These are phyloP conservation scores for Hanseniaspora gamundiae DNA, from an alignment of 1,139 yeast species.

Conservation along the genomic window DNA sequence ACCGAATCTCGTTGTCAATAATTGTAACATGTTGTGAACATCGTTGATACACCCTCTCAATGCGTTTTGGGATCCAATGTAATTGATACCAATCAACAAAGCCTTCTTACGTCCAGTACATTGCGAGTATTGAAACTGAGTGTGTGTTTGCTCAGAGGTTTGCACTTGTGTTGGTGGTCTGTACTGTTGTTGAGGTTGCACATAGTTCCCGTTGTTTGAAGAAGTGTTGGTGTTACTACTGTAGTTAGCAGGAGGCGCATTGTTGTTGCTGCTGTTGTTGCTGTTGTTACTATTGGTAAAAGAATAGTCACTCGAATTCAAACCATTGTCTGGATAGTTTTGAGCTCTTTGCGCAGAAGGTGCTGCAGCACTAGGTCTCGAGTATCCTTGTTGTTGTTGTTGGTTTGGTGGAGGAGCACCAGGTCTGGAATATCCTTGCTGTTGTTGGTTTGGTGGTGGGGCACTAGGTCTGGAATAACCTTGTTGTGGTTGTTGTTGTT, in stretches of 20 bases:
- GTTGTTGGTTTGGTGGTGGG: slow-evolving; percentile 1
- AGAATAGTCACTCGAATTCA: slow-evolving; percentile 4
- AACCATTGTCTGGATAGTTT: slow-evolving; percentile 4
- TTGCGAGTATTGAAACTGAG: slow-evolving; percentile 52
- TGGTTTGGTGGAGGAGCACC: slow-evolving; percentile 7
- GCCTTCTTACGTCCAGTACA: slow-evolving; percentile 76
- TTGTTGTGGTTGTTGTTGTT: slow-evolving; percentile 16
- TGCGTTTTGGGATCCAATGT: slow-evolving; percentile 58
- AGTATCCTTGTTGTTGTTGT: slow-evolving; percentile 11
- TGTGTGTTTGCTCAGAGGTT: slow-evolving; percentile 12
- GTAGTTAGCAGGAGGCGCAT: slow-evolving; percentile 10
- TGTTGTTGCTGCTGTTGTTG: slow-evolving; percentile 9
- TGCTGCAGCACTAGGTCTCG: slow-evolving; percentile 16
- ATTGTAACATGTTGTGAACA: slow-evolving; percentile 49
- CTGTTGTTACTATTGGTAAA: slow-evolving; percentile 6
- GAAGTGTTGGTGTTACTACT: slow-evolving; percentile 6
- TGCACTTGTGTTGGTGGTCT: slow-evolving; percentile 11
- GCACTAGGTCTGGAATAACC: slow-evolving; percentile 14
- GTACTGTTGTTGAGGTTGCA: slow-evolving; percentile 8
- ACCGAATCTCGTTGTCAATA: slow-evolving; percentile 47
- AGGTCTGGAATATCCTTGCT: neutral
- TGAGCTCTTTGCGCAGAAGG: slow-evolving; percentile 12
- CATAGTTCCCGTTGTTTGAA: slow-evolving; percentile 8
- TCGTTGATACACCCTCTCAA: slow-evolving; percentile 84
- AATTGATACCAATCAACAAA: slow-evolving; percentile 74